Conservation (phyloP, 2,329 filamentous ascomycete genomes). For the Colletotrichum tamarilloi region DNA sequence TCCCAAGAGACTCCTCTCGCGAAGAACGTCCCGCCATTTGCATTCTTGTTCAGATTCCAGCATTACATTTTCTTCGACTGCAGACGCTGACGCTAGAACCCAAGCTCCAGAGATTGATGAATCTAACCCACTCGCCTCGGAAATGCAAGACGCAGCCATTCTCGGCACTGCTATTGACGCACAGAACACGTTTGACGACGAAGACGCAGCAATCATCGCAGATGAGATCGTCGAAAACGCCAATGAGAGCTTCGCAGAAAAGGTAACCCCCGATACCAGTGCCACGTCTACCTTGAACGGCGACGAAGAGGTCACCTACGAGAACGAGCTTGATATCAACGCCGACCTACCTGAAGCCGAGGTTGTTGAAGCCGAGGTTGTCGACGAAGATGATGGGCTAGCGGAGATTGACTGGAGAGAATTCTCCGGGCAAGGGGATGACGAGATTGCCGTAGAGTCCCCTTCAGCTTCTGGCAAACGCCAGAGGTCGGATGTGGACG, state of each 20-base stretch:
- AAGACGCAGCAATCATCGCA: background rate
- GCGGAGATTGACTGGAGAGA: slow-evolving; percentile 43
- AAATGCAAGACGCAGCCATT: slow-evolving; percentile 22
- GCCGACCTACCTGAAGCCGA: slow-evolving; percentile 32
- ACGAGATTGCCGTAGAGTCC: slow-evolving; percentile 22
- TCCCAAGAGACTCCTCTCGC: background rate
- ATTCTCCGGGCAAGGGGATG: slow-evolving; percentile 37
- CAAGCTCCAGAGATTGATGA: slow-evolving; percentile 41
- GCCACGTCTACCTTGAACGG: slow-evolving; percentile 48
- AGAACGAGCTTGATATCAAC: slow-evolving; percentile 46
- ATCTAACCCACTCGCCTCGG: slow-evolving; percentile 41
- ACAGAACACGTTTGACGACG: slow-evolving; percentile 9
- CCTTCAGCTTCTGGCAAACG: slow-evolving; percentile 37
- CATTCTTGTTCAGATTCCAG: slow-evolving; percentile 34
- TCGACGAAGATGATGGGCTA: slow-evolving; percentile 22
- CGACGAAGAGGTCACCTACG: slow-evolving; percentile 43
- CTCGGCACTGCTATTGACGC: background rate
- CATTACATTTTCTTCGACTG: slow-evolving; percentile 37
- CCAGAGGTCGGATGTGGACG: slow-evolving; percentile 39
- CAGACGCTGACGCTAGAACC: slow-evolving; percentile 40
- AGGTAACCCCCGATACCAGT: slow-evolving; percentile 40
- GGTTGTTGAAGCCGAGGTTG: background rate
- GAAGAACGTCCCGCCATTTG: slow-evolving; percentile 7
- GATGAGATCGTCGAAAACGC: slow-evolving; percentile 2
- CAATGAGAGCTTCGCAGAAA: slow-evolving; percentile 15